These are phyloP conservation scores for Annulohypoxylon moriforme DNA, from an alignment of 495 filamentous ascomycete genomes.

Conservation along the genomic window DNA sequence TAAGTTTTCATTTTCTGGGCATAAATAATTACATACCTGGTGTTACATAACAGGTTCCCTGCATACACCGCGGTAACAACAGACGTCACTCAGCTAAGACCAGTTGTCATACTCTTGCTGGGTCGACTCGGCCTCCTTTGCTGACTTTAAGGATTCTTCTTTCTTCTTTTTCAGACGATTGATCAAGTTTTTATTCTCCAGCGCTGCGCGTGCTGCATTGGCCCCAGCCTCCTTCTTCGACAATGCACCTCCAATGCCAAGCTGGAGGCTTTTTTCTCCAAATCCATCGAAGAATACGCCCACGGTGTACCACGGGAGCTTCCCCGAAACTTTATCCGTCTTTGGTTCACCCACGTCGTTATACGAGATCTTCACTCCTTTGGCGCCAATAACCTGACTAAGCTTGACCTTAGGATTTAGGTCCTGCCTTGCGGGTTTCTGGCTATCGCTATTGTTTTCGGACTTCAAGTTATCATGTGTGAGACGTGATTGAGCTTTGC, in stretches of 20 bases:
- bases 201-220: slow-evolving; percentile 73
- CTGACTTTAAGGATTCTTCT: slow-evolving; percentile 47
- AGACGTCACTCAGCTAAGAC: slow-evolving; percentile 21
- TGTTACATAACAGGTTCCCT: background rate
- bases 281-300: slow-evolving; percentile 78
- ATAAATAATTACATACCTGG: background rate
- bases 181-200: slow-evolving; percentile 69
- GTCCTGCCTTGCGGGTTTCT: slow-evolving; percentile 30
- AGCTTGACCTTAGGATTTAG: slow-evolving; percentile 63
- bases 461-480: slow-evolving; percentile 27
- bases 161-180: slow-evolving; percentile 65
- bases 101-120: slow-evolving; percentile 41
- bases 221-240: slow-evolving; percentile 80
- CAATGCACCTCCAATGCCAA: slow-evolving; percentile 75
- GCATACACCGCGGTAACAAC: background rate
- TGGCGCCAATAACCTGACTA: slow-evolving; percentile 65
- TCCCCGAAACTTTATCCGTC: slow-evolving; percentile 65
- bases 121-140: slow-evolving; percentile 14
- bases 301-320: slow-evolving; percentile 70
- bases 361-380: slow-evolving; percentile 74
- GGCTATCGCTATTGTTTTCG: slow-evolving; percentile 7
- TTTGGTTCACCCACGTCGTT: slow-evolving; percentile 65
- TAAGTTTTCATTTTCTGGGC: background rate
- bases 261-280: slow-evolving; percentile 70
- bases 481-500: slow-evolving; percentile 17